phyloP scores from a whole-genome alignment of 2,329 filamentous ascomycete genomes.

The Verticillium isaacii region DNA sequence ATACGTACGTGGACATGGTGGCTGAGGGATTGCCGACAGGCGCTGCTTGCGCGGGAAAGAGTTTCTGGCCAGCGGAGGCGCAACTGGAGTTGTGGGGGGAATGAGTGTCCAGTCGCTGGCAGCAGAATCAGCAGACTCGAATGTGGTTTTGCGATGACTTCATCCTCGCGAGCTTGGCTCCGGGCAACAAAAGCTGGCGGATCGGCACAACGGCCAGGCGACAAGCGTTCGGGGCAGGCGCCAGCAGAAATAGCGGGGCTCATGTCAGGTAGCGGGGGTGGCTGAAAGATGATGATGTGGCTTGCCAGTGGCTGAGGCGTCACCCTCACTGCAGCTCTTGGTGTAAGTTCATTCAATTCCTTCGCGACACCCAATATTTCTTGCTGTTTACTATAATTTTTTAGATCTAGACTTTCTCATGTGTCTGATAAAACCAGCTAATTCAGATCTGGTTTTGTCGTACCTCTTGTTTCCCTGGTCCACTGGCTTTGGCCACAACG shows the following conservation, averaged over 20 bases:
- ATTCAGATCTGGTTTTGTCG: not conserved
- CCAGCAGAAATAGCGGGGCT: not conserved
- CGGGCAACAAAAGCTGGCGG: not conserved
- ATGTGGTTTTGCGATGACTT: not conserved
- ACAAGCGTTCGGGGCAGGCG: not conserved
- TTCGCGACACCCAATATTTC: too few species aligned
- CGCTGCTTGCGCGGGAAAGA: not conserved
- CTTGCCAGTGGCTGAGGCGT: not conserved
- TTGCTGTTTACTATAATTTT: too few species aligned
- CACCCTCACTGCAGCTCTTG: not conserved
- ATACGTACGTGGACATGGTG: conserved; percentile 21
- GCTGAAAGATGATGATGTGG: not conserved
- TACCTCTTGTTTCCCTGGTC: not conserved
- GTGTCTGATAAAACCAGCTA: too few species aligned
- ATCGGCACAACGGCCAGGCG: not conserved
- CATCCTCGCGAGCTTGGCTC: not conserved
- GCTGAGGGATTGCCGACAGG: not conserved
- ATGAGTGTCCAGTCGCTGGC: not conserved
- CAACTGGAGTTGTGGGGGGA: not conserved
- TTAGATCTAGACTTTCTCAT: too few species aligned
- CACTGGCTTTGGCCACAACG: not conserved
- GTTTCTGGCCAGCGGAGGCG: not conserved
- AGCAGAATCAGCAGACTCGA: not conserved
- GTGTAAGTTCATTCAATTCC: too few species aligned
- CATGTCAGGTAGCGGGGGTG: not conserved